Evolutionary conservation across 768 basidiomycete genomes (phyloP).

Genomic region (Gloeostereum incarnatum): DNA sequence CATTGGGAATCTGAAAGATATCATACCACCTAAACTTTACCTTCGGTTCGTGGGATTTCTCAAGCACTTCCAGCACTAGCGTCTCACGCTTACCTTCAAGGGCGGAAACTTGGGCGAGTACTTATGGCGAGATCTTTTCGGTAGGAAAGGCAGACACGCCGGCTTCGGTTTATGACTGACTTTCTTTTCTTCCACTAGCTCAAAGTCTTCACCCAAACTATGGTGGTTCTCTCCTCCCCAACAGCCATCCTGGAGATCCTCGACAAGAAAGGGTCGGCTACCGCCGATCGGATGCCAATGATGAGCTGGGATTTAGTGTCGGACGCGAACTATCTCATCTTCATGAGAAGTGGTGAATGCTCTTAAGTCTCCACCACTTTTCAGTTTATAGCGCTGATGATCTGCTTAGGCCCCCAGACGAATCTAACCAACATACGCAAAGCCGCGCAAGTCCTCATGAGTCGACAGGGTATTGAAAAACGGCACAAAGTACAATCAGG

Average conservation of each 20-base stretch:
- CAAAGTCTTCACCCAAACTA: conserved; percentile 13
- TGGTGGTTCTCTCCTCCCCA: conserved; percentile 14
- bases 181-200: conserved; percentile 8
- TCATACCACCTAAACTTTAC: conserved; percentile 10
- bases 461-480: conserved; percentile 9
- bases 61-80: background rate
- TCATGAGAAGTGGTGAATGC: conserved; percentile 6
- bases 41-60: background rate
- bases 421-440: conserved; percentile 7
- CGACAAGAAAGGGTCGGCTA: conserved; percentile 15
- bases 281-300: conserved; percentile 15
- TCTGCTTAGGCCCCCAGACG: background rate
- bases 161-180: background rate
- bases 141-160: background rate
- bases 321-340: conserved; percentile 10
- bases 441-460: conserved; percentile 12
- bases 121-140: conserved; percentile 1
- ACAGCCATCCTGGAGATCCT: conserved; percentile 15
- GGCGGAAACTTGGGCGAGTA: background rate
- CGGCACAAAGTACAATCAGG: too few species aligned
- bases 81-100: background rate
- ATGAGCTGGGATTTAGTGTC: conserved; percentile 12
- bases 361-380: background rate
- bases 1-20: conserved; percentile 11
- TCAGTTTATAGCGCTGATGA: background rate